Conservation (phyloP, 2,329 filamentous ascomycete genomes). For the Epicoccum sorghinum region DNA sequence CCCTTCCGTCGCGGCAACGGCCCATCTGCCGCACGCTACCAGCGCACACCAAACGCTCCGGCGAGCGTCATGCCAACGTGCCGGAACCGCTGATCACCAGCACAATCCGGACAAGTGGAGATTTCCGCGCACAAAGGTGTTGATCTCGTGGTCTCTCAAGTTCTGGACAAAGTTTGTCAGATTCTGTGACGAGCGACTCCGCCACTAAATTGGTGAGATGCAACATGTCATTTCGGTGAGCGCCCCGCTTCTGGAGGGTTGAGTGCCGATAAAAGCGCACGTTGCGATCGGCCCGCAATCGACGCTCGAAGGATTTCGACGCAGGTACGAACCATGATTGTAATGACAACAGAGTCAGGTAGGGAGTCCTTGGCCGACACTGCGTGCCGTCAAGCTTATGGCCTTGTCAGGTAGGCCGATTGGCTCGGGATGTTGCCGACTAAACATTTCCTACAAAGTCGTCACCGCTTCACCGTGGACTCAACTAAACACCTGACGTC, state of each 20-base stretch:
- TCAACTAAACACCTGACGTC: background rate
- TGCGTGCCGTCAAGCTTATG: background rate
- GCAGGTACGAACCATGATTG: constrained; percentile 14
- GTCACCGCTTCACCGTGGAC: background rate
- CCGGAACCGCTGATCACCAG: constrained; percentile 20
- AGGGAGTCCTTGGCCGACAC: background rate
- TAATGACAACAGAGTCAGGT: background rate
- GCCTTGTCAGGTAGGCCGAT: background rate
- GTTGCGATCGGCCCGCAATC: constrained; percentile 9
- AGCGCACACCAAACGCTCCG: constrained; percentile 22
- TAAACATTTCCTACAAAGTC: background rate
- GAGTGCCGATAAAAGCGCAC: constrained; percentile 5
- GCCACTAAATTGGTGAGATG: constrained; percentile 5
- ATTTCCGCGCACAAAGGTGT: constrained; percentile 4
- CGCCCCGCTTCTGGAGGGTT: constrained; percentile 4
- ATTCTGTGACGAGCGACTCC: constrained; percentile 6
- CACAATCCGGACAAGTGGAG: constrained; percentile 3
- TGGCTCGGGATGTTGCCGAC: background rate
- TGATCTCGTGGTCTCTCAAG: constrained; percentile 8
- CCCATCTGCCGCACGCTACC: constrained; percentile 27
- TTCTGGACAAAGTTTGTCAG: constrained; percentile 13
- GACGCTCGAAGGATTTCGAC: constrained; percentile 4
- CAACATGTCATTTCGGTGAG: constrained; percentile 12
- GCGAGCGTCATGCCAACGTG: constrained; percentile 17
- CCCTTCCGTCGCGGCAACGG: constrained; percentile 28